Evolutionary conservation across 148 eudicot species (phyloP).

Genomic region (Talinum fruticosum): DNA sequence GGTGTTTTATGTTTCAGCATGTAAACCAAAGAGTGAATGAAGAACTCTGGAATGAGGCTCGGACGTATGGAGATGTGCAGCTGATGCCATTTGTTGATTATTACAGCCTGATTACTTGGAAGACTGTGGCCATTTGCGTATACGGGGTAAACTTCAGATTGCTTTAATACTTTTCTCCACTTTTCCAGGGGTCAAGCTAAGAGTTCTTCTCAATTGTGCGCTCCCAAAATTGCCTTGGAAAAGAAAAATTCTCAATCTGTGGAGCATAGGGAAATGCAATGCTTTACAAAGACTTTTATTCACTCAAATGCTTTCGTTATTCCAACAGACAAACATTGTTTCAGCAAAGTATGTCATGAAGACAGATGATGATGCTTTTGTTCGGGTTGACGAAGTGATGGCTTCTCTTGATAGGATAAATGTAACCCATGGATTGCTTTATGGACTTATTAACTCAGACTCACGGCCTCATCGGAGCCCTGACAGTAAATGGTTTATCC

Average conservation of each 20-base stretch:
- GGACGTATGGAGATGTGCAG: slow-evolving; percentile 79
- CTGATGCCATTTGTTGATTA: slow-evolving; percentile 95
- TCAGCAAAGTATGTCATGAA: slow-evolving; percentile 88
- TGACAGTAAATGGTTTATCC: slow-evolving; percentile 96
- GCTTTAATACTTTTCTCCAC: neutral
- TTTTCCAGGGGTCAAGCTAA: neutral
- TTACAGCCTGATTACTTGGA: slow-evolving; percentile 92
- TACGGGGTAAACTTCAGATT: slow-evolving; percentile 66
- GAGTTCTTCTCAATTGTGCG: neutral
- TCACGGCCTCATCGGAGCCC: slow-evolving; percentile 79
- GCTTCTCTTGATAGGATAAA: slow-evolving; percentile 57
- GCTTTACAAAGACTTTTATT: neutral
- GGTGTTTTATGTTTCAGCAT: slow-evolving; percentile 48
- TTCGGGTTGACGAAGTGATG: slow-evolving; percentile 89
- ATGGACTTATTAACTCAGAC: slow-evolving; percentile 88
- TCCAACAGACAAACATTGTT: slow-evolving; percentile 71
- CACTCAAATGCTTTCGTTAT: slow-evolving; percentile 29
- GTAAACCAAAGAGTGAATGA: slow-evolving; percentile 87
- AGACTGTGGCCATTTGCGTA: slow-evolving; percentile 84
- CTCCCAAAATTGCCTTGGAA: neutral
- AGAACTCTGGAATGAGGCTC: slow-evolving; percentile 93
- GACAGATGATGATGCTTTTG: slow-evolving; percentile 97
- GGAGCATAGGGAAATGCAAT: neutral
- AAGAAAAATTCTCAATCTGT: neutral
- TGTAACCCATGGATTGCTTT: slow-evolving; percentile 66